Evolutionary conservation across 208 protist species (phyloP), one percentile per base, ranked within the genome.

Genomic region (Trypanosoma boissoni): DNA sequence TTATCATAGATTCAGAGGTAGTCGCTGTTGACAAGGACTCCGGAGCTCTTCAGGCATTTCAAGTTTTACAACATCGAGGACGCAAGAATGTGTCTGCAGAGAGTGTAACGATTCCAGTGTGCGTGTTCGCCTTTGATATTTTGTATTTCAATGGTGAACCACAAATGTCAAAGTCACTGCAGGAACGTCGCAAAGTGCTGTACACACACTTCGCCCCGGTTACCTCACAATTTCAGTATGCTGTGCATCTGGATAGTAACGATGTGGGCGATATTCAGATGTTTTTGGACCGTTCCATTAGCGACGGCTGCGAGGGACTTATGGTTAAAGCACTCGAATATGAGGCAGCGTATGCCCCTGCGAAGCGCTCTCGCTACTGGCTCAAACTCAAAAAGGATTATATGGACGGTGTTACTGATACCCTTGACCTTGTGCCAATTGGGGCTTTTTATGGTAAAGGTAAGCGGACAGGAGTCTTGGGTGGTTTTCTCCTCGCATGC

Each of bases 381-480:
- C 81, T 99, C 24, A 99, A 99, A 72, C 80, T 99, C 18, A 99
- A 99, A 76, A 99, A 99, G 76, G 99, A 99, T 80, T 99, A 99
- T 76, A 88, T 99, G 68, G 84, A 98, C 41, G 97, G 96, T 41
- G 77, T 99, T 49, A 96, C 88, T 0, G 99, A 99, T 77, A 97
- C 96, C 3, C 58, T 99, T 2, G 99, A 99, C 78, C 80, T 99
- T 2, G 98, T 99, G 1, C 97, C 98, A 6, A 98, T 99, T 60
- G 99, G 94, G 16, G 98, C 83, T 5, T 99, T 91, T 58, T 92
- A 92, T 54, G 99, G 99, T n/a, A 98, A 97, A 61, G 98, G 98
- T 23, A 99, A 99, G 66, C 85, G 99, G 32, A 96, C 97, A 5
- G 98, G 98, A 42, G 76, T 92, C 2, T 99, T 97, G 78, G 98